Base-by-base conservation (phyloP, 306 rosid genomes). In the Notholithocarpus densiflorus region DNA sequence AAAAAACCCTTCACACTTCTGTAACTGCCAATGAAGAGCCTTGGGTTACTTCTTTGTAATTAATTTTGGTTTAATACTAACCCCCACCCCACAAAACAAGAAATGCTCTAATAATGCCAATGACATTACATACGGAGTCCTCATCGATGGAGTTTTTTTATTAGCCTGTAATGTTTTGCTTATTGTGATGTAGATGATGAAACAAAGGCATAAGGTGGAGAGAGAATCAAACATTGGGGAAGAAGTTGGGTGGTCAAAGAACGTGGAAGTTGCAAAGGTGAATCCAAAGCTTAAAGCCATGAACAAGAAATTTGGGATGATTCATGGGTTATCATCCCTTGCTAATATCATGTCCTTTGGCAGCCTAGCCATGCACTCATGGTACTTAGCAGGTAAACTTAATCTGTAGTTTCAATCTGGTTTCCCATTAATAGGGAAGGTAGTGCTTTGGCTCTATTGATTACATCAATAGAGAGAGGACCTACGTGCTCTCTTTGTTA, bases 251-350 rank as follows among this genome's bases (percentile, higher is more conserved):
- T 85, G 96, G 98, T 87, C 97, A 27, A 96, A 96, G 82, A 96
- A 93, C 76, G 92, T 91, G 77, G 92, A 93, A 82, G 98, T 90
- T 54, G 98, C 99, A 27, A 91, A 93, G 82, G 83, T 45, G 79
- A 91, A 96, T 73, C 97, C 99, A 32, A 89, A 93, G 86, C 97
- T 96, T 61, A 90, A 91, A 64, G 96, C 97, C 64, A 93, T 96
- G 96, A 93, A 96, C 76, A 96, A 96, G 94, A 96, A 93, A 78
- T 96, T 96, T 21, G 99, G 99, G 76, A 93, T 96, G 99, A 89
- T 96, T 87, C 99, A 96, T 73, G 99, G 99, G 45, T 80, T 96
- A 60, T 96, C 99, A 62, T 93, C 99, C 43, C 97, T 96, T 24
- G 98, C 99, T 24, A 96, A 96, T 82, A 93, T 96, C 82, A 75